Base-by-base conservation (phyloP, 2,329 filamentous ascomycete species). In the Pezicula radicicola region DNA sequence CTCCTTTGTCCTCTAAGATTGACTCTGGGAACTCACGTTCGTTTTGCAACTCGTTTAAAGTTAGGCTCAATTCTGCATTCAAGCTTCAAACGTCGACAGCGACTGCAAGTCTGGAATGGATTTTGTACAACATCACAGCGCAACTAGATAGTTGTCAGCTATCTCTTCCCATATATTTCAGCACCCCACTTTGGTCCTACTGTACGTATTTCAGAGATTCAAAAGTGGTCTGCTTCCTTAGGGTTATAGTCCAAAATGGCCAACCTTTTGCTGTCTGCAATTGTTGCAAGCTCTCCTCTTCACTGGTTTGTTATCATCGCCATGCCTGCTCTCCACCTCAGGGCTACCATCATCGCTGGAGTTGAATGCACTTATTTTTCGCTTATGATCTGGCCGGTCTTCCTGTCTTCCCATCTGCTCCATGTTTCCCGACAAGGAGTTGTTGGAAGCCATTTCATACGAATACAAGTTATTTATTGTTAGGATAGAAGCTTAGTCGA, bases 231-330 rank as follows among this genome's bases (percentile, higher is more conserved):
- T 30, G 10, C 28, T 30, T 30, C 28, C 8, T 8, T 12, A 30
- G 28, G 28, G 7, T 30, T 37, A 39, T 47, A 39, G 21, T 37
- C 45, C 39, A 40, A 40, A 53, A 49, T 51, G 16, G 42, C 47
- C 37, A 43, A 87, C 84, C 75, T 87, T 87, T 63, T 88, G 84
- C 68, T 88, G 84, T 46, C 84, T 75, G 66, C 84, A 88, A 64
- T 87, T 83, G 66, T 87, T 87, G 67, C 84, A 87, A 18, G 84
- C 84, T 62, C 84, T 75, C 70, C 42, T 21, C 25, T 45, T 45
- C 12, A 45, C 42, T 4, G 42, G 42, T 19, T 45, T 28, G 27
- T 45, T 27, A 28, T 45, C 25, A 25, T 28, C 42, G 27, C 42
- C 42, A 45, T 45, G 42, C 12, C 42, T 30, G n/a, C 42, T 45